Percentiles rank a stretch among this genome's conserved stretches.
Conservation (phyloP, 192 early-diverging fungal genomes). For the Backusella morwellensis region DNA sequence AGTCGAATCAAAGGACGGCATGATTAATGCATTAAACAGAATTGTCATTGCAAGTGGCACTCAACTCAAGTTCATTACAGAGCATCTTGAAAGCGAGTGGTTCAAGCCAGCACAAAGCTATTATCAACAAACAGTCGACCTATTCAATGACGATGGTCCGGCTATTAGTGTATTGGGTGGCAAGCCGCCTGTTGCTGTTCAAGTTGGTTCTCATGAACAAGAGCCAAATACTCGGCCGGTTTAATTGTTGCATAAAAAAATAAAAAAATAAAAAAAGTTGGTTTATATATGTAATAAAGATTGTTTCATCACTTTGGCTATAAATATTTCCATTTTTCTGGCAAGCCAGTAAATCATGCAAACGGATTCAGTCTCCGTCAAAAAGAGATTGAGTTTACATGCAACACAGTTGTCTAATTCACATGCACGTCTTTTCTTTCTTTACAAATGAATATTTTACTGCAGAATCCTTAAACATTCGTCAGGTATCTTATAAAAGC, state of each 20-base stretch:
- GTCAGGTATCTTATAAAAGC: too few species aligned
- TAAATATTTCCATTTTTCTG: too few species aligned
- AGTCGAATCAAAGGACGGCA: conserved; percentile 39
- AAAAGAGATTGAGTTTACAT: too few species aligned
- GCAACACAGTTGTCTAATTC: too few species aligned
- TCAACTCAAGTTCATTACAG: conserved; percentile 38
- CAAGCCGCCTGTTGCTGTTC: conserved; percentile 19
- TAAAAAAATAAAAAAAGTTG: neutral
- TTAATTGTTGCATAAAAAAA: neutral
- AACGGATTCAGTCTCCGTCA: neutral
- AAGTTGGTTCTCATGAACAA: neutral
- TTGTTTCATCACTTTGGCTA: too few species aligned
- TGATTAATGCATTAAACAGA: conserved; percentile 34
- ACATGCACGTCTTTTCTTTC: too few species aligned
- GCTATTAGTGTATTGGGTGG: conserved; percentile 13
- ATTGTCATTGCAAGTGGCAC: conserved; percentile 43
- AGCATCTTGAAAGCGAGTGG: conserved; percentile 45
- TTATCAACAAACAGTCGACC: conserved; percentile 36
- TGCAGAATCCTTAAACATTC: too few species aligned
- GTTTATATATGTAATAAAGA: neutral
- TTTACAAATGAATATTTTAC: too few species aligned
- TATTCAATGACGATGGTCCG: conserved; percentile 26
- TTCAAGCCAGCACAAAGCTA: conserved; percentile 32
- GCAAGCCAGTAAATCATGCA: neutral
- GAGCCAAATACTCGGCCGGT: neutral